Conservation (phyloP, 2,329 filamentous ascomycete genomes). For the Phaeosphaeria sp. region DNA sequence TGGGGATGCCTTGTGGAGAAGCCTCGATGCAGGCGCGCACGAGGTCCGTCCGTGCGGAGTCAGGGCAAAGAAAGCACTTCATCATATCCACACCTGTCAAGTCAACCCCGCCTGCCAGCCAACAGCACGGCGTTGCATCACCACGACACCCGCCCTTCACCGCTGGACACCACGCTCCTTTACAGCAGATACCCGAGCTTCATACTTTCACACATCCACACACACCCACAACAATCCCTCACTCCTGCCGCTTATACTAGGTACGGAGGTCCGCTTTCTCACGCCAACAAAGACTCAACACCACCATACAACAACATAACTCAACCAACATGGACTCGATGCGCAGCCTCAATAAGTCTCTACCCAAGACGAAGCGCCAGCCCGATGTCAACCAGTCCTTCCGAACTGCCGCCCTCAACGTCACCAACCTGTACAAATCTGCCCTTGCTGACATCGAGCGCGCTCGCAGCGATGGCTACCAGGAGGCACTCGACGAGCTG, state of each 20-base stretch:
- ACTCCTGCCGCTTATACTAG: neutral
- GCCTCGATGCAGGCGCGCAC: neutral
- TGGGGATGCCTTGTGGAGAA: neutral
- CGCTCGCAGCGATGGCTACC: constrained; percentile 82
- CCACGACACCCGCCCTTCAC: constrained; percentile 1
- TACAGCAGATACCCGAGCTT: neutral
- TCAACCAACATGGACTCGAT: constrained; percentile 47
- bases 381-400: constrained; percentile 80
- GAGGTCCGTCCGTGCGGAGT: neutral
- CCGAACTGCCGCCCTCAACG: constrained; percentile 88
- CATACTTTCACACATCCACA: neutral
- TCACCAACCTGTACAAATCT: constrained; percentile 95
- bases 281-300: constrained; percentile 1
- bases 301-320: constrained; percentile 1
- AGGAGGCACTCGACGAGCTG: constrained; percentile 91
- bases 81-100: constrained; percentile 7
- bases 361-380: constrained; percentile 46
- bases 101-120: constrained; percentile 14
- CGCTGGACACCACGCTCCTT: constrained; percentile 13
- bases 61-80: constrained; percentile 1
- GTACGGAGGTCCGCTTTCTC: constrained; percentile 2
- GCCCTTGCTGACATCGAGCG: constrained; percentile 79
- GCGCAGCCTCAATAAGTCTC: constrained; percentile 50
- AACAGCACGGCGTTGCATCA: neutral
- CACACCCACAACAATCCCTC: neutral